Conservation (phyloP, 257 asterid genomes). For the Ophiorrhiza pumila region DNA sequence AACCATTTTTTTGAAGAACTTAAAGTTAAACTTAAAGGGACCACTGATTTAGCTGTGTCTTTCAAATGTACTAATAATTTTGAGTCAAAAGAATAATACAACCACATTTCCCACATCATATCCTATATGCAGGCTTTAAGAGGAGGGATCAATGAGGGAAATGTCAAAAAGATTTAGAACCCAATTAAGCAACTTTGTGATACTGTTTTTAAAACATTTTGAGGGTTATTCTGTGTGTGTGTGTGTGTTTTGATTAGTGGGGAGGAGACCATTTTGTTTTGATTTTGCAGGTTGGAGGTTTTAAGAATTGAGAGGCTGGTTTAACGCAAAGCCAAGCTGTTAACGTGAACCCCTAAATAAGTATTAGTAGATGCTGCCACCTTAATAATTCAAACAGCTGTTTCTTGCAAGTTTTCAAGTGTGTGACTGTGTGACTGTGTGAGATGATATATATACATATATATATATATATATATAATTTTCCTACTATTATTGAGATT, state of each 20-base stretch:
- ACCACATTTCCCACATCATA: no score
- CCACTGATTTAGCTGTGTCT: slow-evolving; percentile 2
- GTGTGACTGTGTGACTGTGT: no score
- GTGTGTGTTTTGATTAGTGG: not conserved
- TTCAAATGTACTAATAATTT: no score
- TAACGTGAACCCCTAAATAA: slow-evolving; percentile 17
- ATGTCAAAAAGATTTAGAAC: not conserved
- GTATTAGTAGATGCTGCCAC: slow-evolving; percentile 4
- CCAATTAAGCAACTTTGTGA: no score
- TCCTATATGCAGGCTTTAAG: not conserved
- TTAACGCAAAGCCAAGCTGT: slow-evolving; percentile 24
- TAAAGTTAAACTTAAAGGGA: no score
- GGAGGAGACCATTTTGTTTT: slow-evolving; percentile 9
- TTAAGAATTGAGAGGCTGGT: slow-evolving; percentile 14
- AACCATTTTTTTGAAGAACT: not conserved
- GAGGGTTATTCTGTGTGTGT: not conserved
- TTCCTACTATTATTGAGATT: slow-evolving; percentile 4
- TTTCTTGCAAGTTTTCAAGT: not conserved
- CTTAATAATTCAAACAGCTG: not conserved
- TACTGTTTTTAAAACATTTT: not conserved
- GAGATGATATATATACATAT: no score
- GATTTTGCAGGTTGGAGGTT: not conserved
- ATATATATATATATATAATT: no score
- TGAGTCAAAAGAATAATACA: not conserved
- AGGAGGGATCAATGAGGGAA: not conserved